Percentiles rank a stretch among this genome's conserved stretches.
phyloP scores from a whole-genome alignment of 208 protist genomes.

The Vickermania ingenoplastis region DNA sequence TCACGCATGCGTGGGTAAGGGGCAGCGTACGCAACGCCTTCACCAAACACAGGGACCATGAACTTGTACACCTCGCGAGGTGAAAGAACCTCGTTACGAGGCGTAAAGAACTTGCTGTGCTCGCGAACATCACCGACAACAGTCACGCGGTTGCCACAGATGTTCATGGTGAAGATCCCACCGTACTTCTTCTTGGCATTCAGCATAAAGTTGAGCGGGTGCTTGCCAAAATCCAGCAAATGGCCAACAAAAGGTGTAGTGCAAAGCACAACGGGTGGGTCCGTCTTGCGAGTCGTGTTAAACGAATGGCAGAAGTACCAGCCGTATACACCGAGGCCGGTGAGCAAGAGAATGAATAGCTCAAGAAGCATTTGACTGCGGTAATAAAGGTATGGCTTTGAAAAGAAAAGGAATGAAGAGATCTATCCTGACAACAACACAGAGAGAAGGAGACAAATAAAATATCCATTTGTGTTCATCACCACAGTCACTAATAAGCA shows the following conservation, averaged over 20 bases:
- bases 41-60: conserved; percentile 80
- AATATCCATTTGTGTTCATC: too few relatives aligned
- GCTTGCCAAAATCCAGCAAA: conserved; percentile 60
- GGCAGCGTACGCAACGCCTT: conserved; percentile 77
- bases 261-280: conserved; percentile 60
- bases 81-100: conserved; percentile 75
- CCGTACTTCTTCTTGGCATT: conserved; percentile 47
- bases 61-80: conserved; percentile 81
- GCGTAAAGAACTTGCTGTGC: conserved; percentile 75
- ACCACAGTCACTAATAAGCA: too few relatives aligned
- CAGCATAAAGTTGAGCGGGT: conserved; percentile 57
- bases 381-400: conserved; percentile 1
- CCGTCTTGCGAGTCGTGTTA: conserved; percentile 61
- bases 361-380: conserved; percentile 37
- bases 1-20: conserved; percentile 77
- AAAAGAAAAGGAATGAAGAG: conserved; percentile 8
- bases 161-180: conserved; percentile 78
- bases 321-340: conserved; percentile 42
- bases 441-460: conserved; percentile 7
- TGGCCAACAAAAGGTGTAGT: conserved; percentile 59
- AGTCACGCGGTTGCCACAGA: conserved; percentile 69
- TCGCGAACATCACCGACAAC: conserved; percentile 63
- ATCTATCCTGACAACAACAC: conserved; percentile 3
- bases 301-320: conserved; percentile 78
- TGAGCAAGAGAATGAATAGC: conserved; percentile 31